phyloP scores from a whole-genome alignment of 164 flowering plant genomes.

The Umbellularia californica region DNA sequence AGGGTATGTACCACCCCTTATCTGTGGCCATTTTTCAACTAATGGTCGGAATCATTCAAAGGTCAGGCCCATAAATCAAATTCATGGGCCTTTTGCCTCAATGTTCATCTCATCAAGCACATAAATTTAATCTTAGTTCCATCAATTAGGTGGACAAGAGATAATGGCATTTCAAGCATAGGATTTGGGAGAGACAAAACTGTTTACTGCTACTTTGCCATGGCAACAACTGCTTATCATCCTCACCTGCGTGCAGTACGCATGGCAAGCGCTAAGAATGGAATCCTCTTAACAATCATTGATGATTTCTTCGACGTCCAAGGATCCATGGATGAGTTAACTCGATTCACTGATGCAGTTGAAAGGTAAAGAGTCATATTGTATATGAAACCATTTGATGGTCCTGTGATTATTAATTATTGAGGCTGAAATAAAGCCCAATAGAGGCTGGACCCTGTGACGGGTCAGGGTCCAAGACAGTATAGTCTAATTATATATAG shows the following conservation, averaged over 20 bases:
- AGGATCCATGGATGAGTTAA: constrained; percentile 3
- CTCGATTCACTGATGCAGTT: not conserved
- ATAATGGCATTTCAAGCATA: not conserved
- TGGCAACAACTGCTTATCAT: constrained; percentile 1
- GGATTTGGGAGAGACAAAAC: not conserved
- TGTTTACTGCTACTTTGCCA: constrained; percentile 3
- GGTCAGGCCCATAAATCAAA: too few species aligned
- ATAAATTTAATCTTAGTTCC: not conserved
- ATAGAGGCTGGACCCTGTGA: not conserved
- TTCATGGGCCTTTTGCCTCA: too few species aligned
- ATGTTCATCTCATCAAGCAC: too few species aligned
- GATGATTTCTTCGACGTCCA: constrained; percentile 3
- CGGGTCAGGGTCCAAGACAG: not conserved
- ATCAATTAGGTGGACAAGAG: constrained; percentile 6
- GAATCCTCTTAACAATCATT: not conserved
- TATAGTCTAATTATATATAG: not conserved
- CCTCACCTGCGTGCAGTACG: not conserved
- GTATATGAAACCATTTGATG: not conserved
- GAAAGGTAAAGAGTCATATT: not conserved
- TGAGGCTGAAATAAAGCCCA: not conserved
- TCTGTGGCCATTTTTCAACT: not conserved
- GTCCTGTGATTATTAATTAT: not conserved
- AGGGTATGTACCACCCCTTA: not conserved
- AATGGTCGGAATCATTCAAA: too few species aligned
- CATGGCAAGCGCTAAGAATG: constrained; percentile 2